Percentiles rank a stretch among this genome's conserved stretches.
Evolutionary conservation across 176 grass and related monocot genomes (phyloP).

Genomic region (Hordeum marinum): DNA sequence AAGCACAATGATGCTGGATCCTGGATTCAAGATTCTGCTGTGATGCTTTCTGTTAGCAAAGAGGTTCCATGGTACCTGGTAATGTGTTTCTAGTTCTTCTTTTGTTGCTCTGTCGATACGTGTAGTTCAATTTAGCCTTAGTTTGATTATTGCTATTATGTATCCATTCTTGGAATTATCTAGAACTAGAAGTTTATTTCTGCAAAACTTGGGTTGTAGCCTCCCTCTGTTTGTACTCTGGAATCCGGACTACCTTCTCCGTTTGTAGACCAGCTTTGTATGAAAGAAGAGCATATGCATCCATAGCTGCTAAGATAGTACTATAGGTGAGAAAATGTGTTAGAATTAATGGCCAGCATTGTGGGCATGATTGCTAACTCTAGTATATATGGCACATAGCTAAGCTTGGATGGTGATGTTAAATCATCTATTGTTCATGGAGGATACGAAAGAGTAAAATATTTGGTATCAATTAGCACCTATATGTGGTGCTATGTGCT

Average conservation of each 20-base stretch:
- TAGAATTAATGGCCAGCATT: background rate
- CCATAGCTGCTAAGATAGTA: background rate
- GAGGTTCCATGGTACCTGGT: conserved; percentile 98
- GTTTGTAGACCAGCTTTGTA: background rate
- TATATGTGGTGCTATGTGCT: background rate
- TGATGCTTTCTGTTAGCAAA: conserved; percentile 81
- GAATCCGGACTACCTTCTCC: background rate
- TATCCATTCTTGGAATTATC: background rate
- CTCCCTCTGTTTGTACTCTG: background rate
- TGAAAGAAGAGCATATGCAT: background rate
- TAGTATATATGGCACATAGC: background rate
- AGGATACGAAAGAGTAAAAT: background rate
- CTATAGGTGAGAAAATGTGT: background rate
- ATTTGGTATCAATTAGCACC: background rate
- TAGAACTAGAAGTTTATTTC: background rate
- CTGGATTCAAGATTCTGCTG: conserved; percentile 92
- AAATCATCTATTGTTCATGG: background rate
- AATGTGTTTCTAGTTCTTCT: conserved; percentile 4
- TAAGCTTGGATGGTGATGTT: background rate
- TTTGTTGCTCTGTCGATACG: conserved; percentile 2
- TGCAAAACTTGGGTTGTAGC: background rate
- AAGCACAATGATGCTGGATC: conserved; percentile 97
- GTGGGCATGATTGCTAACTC: background rate
- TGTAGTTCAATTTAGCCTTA: background rate
- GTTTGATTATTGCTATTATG: background rate